Base-by-base conservation (phyloP, 306 rosid species). In the Gynostemma pentaphyllum region DNA sequence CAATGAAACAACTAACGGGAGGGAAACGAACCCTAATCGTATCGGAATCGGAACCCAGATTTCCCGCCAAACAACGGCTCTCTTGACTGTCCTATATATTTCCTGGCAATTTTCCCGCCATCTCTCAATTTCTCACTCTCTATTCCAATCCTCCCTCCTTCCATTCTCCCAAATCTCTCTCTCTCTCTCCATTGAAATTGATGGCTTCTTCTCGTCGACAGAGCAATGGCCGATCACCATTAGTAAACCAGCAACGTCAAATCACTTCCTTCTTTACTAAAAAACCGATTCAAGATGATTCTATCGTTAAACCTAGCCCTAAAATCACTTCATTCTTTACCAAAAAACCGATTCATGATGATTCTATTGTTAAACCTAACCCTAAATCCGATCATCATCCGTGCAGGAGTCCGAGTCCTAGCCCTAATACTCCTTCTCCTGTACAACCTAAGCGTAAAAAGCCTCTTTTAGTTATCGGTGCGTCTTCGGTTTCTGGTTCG, bases 311-410 rank as follows among this genome's bases (percentile, higher is more conserved):
- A n/a, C n/a, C n/a, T n/a, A n/a, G n/a, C n/a, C n/a, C n/a, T n/a
- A n/a, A 86, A 70, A 88, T 92, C 75, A 92, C 95, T 74, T 71
- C 95, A 16, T 92, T 92, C 83, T 92, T 92, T 79, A n/a, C 90
- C 44, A 88, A 63, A 1, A 62, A 29, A 42, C 13, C 32, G 23
- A 4, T 82, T 29, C 47, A 24, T 9, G 34, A 48, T 8, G 56
- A 9, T 59, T 26, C 76, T 26, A 29, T 12, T 61, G 34, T 66
- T 68, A 50, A 47, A 62, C 67, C 70, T 9, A 78, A 40, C 54
- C 26, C 62, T 27, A 71, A 24, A 51, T 60, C 56, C 23, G 59
- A 65, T 28, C 68, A 67, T 12, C 61, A 18, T 53, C 66, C 76
- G 11, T 23, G 52, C 5, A 10, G 7, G 34, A 18, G 64, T 68